phyloP scores from a whole-genome alignment of 2,329 filamentous ascomycete genomes.

The Paraphaeosphaeria minitans region DNA sequence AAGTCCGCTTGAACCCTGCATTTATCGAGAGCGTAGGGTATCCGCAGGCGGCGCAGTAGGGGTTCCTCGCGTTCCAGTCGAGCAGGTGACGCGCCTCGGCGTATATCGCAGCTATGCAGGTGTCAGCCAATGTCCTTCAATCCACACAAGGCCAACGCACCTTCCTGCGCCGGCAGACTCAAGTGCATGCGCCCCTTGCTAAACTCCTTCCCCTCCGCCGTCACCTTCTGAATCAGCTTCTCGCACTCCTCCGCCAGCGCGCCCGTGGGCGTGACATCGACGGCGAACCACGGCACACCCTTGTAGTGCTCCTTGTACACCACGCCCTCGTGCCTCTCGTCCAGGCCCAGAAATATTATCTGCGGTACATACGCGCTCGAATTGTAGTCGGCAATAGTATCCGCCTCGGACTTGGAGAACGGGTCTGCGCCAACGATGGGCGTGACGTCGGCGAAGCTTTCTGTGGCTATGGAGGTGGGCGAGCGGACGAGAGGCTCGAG shows the following conservation, averaged over 20 bases:
- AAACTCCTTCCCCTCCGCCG: slow-evolving; percentile 68
- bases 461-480: slow-evolving; percentile 67
- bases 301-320: slow-evolving; percentile 71
- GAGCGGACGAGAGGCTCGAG: slow-evolving; percentile 74
- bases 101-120: slow-evolving; percentile 75
- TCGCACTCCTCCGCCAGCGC: slow-evolving; percentile 66
- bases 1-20: slow-evolving; percentile 79
- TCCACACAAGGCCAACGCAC: slow-evolving; percentile 50
- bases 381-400: slow-evolving; percentile 74
- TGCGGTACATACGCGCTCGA: slow-evolving; percentile 70
- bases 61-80: slow-evolving; percentile 94
- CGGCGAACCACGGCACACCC: slow-evolving; percentile 83
- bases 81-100: slow-evolving; percentile 85
- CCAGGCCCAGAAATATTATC: slow-evolving; percentile 82
- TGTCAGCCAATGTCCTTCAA: slow-evolving; percentile 5
- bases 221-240: slow-evolving; percentile 62
- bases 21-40: slow-evolving; percentile 78
- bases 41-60: slow-evolving; percentile 89
- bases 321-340: slow-evolving; percentile 67
- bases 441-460: slow-evolving; percentile 70
- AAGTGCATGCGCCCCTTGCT: slow-evolving; percentile 68
- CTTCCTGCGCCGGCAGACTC: slow-evolving; percentile 64
- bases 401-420: slow-evolving; percentile 73
- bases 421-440: slow-evolving; percentile 72
- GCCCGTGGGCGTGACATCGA: slow-evolving; percentile 81